A percentile compares a stretch with the other conserved stretches of the same genome.
phyloP scores from a whole-genome alignment of 768 basidiomycete species.

The Cubamyces lactineus region DNA sequence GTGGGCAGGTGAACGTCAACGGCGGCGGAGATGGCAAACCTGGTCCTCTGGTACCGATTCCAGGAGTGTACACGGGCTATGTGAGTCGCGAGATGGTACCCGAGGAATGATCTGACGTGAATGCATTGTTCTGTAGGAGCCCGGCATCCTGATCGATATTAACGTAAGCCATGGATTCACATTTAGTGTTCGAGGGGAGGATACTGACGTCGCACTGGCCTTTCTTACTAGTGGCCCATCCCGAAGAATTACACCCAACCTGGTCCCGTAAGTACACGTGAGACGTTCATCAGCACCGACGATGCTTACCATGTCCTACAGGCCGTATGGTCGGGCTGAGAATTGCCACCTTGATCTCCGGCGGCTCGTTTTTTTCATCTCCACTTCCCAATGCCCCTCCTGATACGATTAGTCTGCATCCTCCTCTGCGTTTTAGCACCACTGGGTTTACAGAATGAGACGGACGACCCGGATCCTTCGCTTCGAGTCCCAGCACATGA shows the following conservation, averaged over 20 bases:
- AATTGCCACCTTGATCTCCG: too few relatives aligned
- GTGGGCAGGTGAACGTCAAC: conserved; percentile 40
- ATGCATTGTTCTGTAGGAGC: not conserved
- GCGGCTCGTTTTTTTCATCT: too few relatives aligned
- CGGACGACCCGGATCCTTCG: too few relatives aligned
- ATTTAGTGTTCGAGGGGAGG: not conserved
- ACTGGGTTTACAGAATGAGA: too few relatives aligned
- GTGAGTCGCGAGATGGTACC: not conserved
- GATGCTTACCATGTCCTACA: not conserved
- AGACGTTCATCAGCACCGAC: not conserved
- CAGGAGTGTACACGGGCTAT: conserved; percentile 39
- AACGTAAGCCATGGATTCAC: conserved; percentile 3
- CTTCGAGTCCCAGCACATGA: too few relatives aligned
- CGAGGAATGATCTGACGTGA: not conserved
- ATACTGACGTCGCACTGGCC: not conserved
- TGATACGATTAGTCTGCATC: too few relatives aligned
- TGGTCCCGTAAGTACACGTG: not conserved
- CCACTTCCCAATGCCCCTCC: too few relatives aligned
- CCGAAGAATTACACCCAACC: conserved; percentile 20
- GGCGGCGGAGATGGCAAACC: conserved; percentile 38
- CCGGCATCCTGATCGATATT: conserved; percentile 22
- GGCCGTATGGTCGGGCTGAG: conserved; percentile 13
- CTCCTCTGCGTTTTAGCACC: too few relatives aligned
- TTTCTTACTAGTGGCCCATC: conserved; percentile 11
- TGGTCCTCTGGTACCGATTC: conserved; percentile 38